These are phyloP conservation scores for Leptosphaerulina australis DNA, from an alignment of 2,329 filamentous ascomycete species.

Conservation along the genomic window DNA sequence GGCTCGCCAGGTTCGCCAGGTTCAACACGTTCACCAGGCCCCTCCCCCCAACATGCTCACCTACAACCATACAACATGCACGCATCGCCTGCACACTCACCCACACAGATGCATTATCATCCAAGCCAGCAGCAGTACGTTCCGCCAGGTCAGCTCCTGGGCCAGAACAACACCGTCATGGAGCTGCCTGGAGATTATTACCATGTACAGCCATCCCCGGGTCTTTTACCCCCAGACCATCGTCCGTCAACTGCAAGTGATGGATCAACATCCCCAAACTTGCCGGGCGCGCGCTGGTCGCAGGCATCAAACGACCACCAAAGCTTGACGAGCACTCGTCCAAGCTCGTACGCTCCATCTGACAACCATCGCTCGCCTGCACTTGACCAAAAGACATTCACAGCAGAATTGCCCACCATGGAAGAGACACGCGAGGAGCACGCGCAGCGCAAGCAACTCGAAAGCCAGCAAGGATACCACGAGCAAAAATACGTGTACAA, in stretches of 20 bases:
- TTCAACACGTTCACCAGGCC: constrained; percentile 10
- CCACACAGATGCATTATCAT: constrained; percentile 19
- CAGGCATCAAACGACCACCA: constrained; percentile 36
- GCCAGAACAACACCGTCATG: constrained; percentile 46
- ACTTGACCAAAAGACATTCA: constrained; percentile 43
- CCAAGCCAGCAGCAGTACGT: constrained; percentile 20
- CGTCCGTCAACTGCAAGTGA: constrained; percentile 18
- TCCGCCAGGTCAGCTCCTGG: constrained; percentile 30
- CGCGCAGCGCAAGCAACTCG: constrained; percentile 24
- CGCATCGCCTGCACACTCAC: constrained; percentile 34
- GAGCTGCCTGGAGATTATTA: constrained; percentile 53
- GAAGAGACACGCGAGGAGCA: constrained; percentile 46
- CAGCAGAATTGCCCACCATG: constrained; percentile 45
- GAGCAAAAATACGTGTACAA: constrained; percentile 43
- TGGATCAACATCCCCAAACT: constrained; percentile 36
- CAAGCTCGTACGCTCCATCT: constrained; percentile 45
- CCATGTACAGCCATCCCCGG: constrained; percentile 41
- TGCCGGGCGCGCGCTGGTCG: constrained; percentile 43
- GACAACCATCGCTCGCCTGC: constrained; percentile 45
- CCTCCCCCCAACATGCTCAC: constrained; percentile 31
- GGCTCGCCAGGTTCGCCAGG: constrained; percentile 7
- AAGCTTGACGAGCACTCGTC: constrained; percentile 38
- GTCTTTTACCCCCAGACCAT: constrained; percentile 30
- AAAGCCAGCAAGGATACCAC: constrained; percentile 24
- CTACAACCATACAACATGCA: constrained; percentile 38